A percentile compares a stretch with the other conserved stretches of the same genome.
Conservation (phyloP, 2,329 filamentous ascomycete genomes). For the Corinectria fuckeliana region DNA sequence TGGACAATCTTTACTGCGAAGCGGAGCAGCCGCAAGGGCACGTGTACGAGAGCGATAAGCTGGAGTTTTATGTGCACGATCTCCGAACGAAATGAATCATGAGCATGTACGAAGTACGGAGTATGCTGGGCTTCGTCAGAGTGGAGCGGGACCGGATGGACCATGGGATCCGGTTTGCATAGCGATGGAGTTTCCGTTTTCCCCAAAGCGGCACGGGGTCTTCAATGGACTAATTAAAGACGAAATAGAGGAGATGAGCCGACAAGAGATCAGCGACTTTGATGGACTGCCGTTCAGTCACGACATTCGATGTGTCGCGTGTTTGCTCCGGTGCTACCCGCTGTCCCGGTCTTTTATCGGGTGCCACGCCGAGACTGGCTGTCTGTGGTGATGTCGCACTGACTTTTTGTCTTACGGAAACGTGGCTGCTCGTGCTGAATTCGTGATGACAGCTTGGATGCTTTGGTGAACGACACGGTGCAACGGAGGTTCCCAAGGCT, state of each 20-base stretch:
- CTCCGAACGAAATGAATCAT: constrained; percentile 47
- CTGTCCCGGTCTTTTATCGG: not conserved
- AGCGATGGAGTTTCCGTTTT: constrained; percentile 30
- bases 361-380: not conserved
- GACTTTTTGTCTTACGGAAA: not conserved
- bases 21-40: constrained; percentile 71
- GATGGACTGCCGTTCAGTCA: not conserved
- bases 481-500: too few species aligned
- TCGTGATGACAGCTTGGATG: not conserved
- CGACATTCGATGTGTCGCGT: not conserved
- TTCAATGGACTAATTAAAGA: constrained; percentile 1
- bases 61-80: constrained; percentile 67
- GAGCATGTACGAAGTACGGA: too few species aligned
- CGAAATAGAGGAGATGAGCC: constrained; percentile 3
- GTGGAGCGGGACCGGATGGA: not conserved
- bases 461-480: too few species aligned
- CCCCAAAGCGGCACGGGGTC: not conserved
- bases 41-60: constrained; percentile 70
- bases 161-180: constrained; percentile 18
- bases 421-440: not conserved
- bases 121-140: not conserved
- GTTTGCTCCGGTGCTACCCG: not conserved
- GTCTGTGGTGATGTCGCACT: not conserved
- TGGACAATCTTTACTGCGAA: constrained; percentile 78
- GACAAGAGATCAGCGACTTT: constrained; percentile 2